Percentiles rank a stretch among this genome's conserved stretches.
These are phyloP conservation scores for Apostasia shenzhenica DNA, from an alignment of 106 monocot species.

Conservation along the genomic window DNA sequence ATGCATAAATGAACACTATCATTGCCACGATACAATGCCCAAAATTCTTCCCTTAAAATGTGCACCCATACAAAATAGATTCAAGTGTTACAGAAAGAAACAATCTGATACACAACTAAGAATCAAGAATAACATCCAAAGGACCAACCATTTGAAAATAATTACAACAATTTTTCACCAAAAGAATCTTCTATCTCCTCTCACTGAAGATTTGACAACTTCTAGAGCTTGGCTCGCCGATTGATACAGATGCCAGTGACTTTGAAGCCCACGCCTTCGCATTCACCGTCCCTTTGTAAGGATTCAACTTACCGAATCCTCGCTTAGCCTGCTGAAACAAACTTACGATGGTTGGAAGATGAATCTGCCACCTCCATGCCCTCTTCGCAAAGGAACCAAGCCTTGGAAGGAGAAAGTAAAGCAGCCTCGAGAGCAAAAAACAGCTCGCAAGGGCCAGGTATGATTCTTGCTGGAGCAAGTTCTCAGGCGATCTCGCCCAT, in stretches of 20 bases:
- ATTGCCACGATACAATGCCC: too few relatives aligned
- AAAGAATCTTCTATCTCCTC: background rate
- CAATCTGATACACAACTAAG: too few relatives aligned
- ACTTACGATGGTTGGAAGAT: background rate
- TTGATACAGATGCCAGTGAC: background rate
- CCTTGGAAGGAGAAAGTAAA: slow-evolving; percentile 47
- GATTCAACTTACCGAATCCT: background rate
- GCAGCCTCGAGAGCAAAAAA: slow-evolving; percentile 51
- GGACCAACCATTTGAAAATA: too few relatives aligned
- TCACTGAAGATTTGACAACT: background rate
- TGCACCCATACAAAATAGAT: too few relatives aligned
- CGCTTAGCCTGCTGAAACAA: background rate
- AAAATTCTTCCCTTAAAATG: too few relatives aligned
- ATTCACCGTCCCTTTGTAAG: background rate
- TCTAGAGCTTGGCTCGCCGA: background rate
- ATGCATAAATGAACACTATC: too few relatives aligned
- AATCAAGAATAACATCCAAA: too few relatives aligned
- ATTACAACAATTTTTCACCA: background rate
- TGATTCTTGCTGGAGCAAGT: slow-evolving; percentile 47
- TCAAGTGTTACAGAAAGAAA: too few relatives aligned
- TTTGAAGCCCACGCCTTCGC: background rate
- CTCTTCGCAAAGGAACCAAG: slow-evolving; percentile 18
- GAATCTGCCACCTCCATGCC: background rate
- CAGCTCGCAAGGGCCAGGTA: slow-evolving; percentile 47
- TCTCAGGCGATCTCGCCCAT: slow-evolving; percentile 93